Evolutionary conservation across 2,329 filamentous ascomycete genomes (phyloP).

Genomic region (Elsinoe australis): DNA sequence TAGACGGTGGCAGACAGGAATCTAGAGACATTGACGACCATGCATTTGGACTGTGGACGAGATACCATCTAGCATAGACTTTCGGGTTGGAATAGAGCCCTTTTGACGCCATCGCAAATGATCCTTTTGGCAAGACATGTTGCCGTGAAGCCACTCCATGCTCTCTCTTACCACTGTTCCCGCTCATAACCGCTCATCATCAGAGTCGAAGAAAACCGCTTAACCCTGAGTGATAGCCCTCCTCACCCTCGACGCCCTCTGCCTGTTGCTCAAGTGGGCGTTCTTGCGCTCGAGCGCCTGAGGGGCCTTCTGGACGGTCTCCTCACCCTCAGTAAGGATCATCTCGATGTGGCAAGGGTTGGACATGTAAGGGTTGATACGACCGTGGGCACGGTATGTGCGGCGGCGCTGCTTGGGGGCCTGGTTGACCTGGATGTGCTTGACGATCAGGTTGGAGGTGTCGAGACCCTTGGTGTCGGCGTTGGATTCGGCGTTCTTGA

Average conservation of each 20-base stretch:
- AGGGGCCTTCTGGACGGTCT: conserved; percentile 87
- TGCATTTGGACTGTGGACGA: conserved; percentile 17
- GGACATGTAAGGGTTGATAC: conserved; percentile 99
- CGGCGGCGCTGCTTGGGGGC: conserved; percentile 98
- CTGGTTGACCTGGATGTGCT: conserved; percentile 99
- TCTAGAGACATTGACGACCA: conserved; percentile 11
- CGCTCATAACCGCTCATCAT: background rate
- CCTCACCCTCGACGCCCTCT: conserved; percentile 66
- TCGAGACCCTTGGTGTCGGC: conserved; percentile 95
- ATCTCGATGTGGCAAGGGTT: conserved; percentile 99
- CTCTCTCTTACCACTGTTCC: background rate
- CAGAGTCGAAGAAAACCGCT: conserved; percentile 14
- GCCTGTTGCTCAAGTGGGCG: conserved; percentile 67
- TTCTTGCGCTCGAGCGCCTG: conserved; percentile 57
- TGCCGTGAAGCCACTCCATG: background rate
- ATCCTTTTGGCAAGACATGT: conserved; percentile 1
- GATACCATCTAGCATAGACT: conserved; percentile 16
- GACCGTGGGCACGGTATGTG: conserved; percentile 99
- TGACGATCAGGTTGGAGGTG: conserved; percentile 93
- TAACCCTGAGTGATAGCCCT: conserved; percentile 48
- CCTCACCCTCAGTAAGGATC: conserved; percentile 96
- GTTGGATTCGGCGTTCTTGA: conserved; percentile 96
- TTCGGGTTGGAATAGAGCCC: conserved; percentile 17
- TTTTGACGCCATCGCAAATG: conserved; percentile 18
- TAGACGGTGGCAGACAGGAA: background rate